Base-by-base conservation (phyloP, 2,329 filamentous ascomycete genomes). In the Colletotrichum chrysophilum region DNA sequence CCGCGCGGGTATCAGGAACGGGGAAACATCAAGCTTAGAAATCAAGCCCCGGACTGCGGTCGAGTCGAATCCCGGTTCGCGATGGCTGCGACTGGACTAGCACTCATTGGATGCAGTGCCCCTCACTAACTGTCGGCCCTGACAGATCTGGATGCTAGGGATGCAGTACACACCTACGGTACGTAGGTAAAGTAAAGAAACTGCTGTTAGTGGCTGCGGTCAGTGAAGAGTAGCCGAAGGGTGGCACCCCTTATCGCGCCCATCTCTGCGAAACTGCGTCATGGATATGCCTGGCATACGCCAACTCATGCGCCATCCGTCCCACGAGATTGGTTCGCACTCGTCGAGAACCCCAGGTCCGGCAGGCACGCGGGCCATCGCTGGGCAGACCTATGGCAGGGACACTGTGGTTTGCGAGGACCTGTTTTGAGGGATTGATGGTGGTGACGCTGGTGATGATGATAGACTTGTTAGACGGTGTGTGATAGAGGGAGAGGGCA, bases 321-420 rank as follows among this genome's bases (percentile, higher is more conserved):
- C 56, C 73, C 73, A 75, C 70, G 64, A 68, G 73, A 75, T 75
- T 75, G 73, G 73, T 73, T 68, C 73, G 55, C 34, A 56, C 26
- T 28, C 60, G 34, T 48, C 34, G 32, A 28, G 21, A 12, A 61
- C 18, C 48, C 67, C 67, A 71, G 69, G 72, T 32, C 67, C 72
- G 72, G 52, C 72, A 71, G 61, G 72, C 72, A 74, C 72, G 65
- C 64, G 52, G 72, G 61, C 38, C 60, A 43, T 26, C 28, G 58
- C 14, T 60, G 26, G 7, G 26, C 34, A 30, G 58, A 34, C 66
- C 1, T 26, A 13, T 61, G 9, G 26, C 58, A 74, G 71, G 71
- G 66, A 70, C 43, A 43, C 7, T 60, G 34, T 70, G 67, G 61
- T 66, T 71, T 34, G 32, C 18, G 21, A 21, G 26, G 70, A 30